Evolutionary conservation across 108 stramenopile genomes (phyloP), one percentile per base, ranked within the genome.

Genomic region (Poteriospumella lacustris): DNA sequence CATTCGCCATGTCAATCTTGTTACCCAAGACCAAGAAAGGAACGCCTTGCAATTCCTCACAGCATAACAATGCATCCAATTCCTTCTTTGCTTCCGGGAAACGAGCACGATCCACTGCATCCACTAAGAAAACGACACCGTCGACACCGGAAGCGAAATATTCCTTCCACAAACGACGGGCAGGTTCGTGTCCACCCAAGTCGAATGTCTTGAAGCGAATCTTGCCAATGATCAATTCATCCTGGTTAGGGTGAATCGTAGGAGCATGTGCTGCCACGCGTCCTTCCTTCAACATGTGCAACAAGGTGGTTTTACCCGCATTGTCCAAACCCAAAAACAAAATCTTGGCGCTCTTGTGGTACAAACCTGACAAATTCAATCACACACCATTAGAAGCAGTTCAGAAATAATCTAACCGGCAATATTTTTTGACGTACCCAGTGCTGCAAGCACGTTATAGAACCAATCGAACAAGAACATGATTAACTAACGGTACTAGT

Each of bases 331-430:
- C 98, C 80, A 96, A 84, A 84, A 99, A 99, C 58, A 99, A 86
- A 82, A 99, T 97, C 83, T 99, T 99, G 78, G 98, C 98, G 82
- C 96, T 95, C 88, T 99, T 99, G 90, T 97, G 94, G 81, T 96
- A 97, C 29, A 99, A 90, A 19, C 97, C 97, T 97, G 58, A 58
- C 26, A 76, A 28, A 40, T 15, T n/a, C 15, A n/a, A 39, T 42
- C 34, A 12, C 1, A 76, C n/a, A n/a, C 31, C 33, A 40, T 1
- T 42, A 78, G 28, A 78, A 39, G 42, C 12, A 39, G 12, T 24
- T 29, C 24, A 31, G 3, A 26, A n/a, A 31, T 29, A 42, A 9
- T 36, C 58, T 1, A 1, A 31, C 38, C 40, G 62, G 31, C 19
- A 34, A 15, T 26, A 59, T 26, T 2, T 1, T 69, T 26, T 12